These are phyloP conservation scores for Plasmodium inui DNA, from an alignment of 169 alveolate species.

Conservation along the genomic window DNA sequence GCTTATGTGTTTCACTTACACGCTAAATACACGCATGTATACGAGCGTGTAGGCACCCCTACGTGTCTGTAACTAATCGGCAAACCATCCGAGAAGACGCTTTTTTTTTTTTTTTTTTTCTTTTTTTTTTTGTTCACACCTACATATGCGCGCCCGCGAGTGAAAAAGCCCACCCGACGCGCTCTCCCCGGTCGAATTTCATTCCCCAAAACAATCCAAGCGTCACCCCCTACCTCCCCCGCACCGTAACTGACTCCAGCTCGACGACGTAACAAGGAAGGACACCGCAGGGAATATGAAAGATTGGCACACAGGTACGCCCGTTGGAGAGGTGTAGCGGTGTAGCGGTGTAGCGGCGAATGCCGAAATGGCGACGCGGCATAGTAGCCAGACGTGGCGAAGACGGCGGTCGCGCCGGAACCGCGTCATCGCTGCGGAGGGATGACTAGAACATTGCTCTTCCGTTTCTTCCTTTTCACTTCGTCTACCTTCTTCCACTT, in stretches of 20 bases:
- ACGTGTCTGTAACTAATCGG: background rate
- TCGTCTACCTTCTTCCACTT: background rate
- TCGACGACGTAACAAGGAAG: conserved; percentile 1
- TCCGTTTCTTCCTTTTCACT: background rate
- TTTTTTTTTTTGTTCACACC: background rate
- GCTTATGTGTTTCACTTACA: background rate
- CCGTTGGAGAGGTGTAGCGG: background rate
- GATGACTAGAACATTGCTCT: background rate
- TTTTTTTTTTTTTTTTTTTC: no score
- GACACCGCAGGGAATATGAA: conserved; percentile 34
- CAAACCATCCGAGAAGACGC: background rate
- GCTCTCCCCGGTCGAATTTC: background rate
- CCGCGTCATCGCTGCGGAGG: background rate
- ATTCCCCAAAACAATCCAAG: background rate
- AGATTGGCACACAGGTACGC: conserved; percentile 50
- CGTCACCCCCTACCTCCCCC: background rate
- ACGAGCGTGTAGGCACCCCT: background rate
- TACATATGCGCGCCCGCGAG: background rate
- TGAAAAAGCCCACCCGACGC: background rate
- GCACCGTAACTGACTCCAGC: background rate
- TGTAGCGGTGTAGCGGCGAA: background rate
- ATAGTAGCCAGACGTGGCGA: background rate
- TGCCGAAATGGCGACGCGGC: no score
- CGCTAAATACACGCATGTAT: background rate
- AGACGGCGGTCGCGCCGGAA: background rate